Percentiles rank a stretch among this genome's conserved stretches.
phyloP scores from a whole-genome alignment of 148 eudicot genomes.

The Fagopyrum homotropicum region DNA sequence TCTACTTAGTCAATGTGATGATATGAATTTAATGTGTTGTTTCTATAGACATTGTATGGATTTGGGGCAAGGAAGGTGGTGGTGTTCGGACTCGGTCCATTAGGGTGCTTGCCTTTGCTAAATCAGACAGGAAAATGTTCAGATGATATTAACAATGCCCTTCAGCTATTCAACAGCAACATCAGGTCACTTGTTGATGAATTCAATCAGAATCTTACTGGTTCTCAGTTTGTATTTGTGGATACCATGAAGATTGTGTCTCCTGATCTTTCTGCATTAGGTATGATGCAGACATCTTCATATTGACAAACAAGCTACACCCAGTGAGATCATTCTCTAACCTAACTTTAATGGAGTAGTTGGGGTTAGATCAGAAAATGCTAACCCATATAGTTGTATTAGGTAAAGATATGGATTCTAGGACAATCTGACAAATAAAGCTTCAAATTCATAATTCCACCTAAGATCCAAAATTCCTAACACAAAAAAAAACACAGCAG shows the following conservation, averaged over 20 bases:
- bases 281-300: neutral
- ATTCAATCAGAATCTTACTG: conserved; percentile 22
- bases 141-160: conserved; percentile 15
- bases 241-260: conserved; percentile 18
- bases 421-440: neutral
- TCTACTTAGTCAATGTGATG: neutral
- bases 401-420: conserved; percentile 1
- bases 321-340: conserved; percentile 9
- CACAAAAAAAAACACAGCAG: neutral
- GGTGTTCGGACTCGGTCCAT: conserved; percentile 23
- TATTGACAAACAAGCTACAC: neutral
- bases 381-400: neutral
- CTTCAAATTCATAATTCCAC: neutral
- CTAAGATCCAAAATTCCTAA: neutral
- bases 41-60: conserved; percentile 15
- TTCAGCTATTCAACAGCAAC: conserved; percentile 21
- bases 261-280: conserved; percentile 12
- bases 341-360: conserved; percentile 8
- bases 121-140: conserved; percentile 18
- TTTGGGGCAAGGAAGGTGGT: conserved; percentile 35
- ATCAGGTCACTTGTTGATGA: conserved; percentile 21
- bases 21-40: neutral
- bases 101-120: conserved; percentile 32
- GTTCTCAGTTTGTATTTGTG: conserved; percentile 23
- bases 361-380: neutral